Percentiles rank a stretch among this genome's conserved stretches.
These are phyloP conservation scores for Tagetes erecta DNA, from an alignment of 129 eudicot genomes.

Conservation along the genomic window DNA sequence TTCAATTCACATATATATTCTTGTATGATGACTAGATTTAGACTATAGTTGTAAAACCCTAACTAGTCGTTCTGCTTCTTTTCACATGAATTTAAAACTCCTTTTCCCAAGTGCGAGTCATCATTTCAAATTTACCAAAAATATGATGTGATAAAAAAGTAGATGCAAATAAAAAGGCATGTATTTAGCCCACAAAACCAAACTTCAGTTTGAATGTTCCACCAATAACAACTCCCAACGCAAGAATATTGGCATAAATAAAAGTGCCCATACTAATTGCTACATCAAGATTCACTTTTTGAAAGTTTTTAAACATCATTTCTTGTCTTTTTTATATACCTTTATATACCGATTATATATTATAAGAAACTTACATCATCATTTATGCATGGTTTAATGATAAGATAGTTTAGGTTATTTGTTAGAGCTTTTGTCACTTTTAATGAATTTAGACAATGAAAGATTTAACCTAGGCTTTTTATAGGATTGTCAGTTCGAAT, in stretches of 20 bases:
- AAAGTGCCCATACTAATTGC: constrained; percentile 23
- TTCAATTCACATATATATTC: too few species aligned
- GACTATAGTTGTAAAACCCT: not conserved
- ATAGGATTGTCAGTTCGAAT: too few species aligned
- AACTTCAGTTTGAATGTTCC: constrained; percentile 44
- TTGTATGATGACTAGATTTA: not conserved
- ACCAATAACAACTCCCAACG: constrained; percentile 38
- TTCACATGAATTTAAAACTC: constrained; percentile 21
- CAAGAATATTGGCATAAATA: constrained; percentile 30
- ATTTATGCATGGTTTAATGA: too few species aligned
- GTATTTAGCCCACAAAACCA: constrained; percentile 37
- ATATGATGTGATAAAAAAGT: constrained; percentile 33
- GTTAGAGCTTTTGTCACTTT: too few species aligned
- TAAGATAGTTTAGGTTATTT: too few species aligned
- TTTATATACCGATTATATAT: not conserved
- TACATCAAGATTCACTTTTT: constrained; percentile 23
- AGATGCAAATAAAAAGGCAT: constrained; percentile 35
- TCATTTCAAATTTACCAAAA: constrained; percentile 38
- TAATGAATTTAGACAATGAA: too few species aligned
- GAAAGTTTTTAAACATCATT: not conserved
- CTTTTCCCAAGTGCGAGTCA: constrained; percentile 32
- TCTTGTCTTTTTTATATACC: constrained; percentile 1
- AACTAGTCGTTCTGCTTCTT: not conserved
- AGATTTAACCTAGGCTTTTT: too few species aligned
- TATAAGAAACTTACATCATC: not conserved